Base-by-base conservation (phyloP, 805 yeast species). In the Wickerhamomyces strasburgensis region DNA sequence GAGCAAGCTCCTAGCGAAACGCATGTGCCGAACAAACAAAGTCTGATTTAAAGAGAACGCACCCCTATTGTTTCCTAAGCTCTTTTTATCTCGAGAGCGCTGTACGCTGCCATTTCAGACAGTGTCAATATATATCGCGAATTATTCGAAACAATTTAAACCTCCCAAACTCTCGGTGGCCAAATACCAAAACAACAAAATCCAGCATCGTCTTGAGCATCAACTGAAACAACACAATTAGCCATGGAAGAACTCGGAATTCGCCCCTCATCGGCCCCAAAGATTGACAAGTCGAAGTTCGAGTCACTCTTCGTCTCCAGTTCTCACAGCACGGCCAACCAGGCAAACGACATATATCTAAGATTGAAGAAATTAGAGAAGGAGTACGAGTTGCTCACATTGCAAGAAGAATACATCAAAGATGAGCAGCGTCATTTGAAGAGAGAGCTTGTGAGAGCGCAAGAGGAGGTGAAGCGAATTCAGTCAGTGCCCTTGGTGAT, bases 371-470 rank as follows among this genome's bases (percentile, higher is more conserved):
- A 79, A 57, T 72, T 93, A 46, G 95, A 94, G 58, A 87, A 89
- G 49, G 96, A 90, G 57, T 73, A 85, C 54, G 96, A 90, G 51
- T 68, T 93, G 35, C 66, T 93, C 44, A 65, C 74, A 42, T 70
- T 93, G 47, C 98, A 93, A 63, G 99, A 93, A 61, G 97, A 89
- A 42, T 94, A 90, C 61, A 88, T 93, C 58, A 93, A 94, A 57
- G 98, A 93, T 61, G 99, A 93, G 62, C 97, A 89, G 58, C 93
- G 96, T 57, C 96, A 90, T 64, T 72, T 93, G 60, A 89, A 87
- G 56, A 75, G 97, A 48, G 99, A 93, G 67, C 73, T 93, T 39
- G 80, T 89, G 33, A 80, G 97, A 53, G 98, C 98, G 3, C 98
- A 94, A 61, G 98, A 93, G 62, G 99, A 93, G 65, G 98, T 93